Conservation (phyloP, 106 monocot species). For the Dioscorea zingiberensis region DNA sequence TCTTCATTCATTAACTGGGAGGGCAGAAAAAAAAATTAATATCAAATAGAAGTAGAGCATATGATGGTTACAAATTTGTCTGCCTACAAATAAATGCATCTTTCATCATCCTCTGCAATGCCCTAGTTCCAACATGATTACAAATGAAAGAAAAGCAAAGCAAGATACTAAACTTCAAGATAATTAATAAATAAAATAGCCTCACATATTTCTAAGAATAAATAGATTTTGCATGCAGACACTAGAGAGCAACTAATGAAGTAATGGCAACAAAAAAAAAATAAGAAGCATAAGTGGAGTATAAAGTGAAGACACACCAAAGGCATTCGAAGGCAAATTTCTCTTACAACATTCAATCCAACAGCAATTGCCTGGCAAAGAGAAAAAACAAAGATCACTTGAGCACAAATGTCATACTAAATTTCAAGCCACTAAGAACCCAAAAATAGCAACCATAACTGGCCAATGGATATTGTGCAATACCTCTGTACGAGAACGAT, state of each 20-base stretch:
- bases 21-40: not conserved
- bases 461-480: not conserved
- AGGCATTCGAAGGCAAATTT: conserved; percentile 91
- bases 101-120: too few relatives aligned
- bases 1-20: conserved; percentile 93
- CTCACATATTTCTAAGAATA: too few relatives aligned
- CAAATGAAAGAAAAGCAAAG: too few relatives aligned
- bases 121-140: too few relatives aligned
- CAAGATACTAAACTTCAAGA: too few relatives aligned
- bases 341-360: conserved; percentile 87
- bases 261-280: not conserved
- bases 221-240: too few relatives aligned
- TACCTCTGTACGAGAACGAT: conserved; percentile 90
- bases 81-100: too few relatives aligned
- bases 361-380: conserved; percentile 78
- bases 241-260: too few relatives aligned
- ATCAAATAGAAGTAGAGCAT: too few relatives aligned
- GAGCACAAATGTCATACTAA: not conserved
- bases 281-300: not conserved
- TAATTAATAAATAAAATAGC: too few relatives aligned
- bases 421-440: conserved; percentile 4
- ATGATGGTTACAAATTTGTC: too few relatives aligned
- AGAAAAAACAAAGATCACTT: not conserved
- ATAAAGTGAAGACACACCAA: conserved; percentile 38
- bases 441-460: not conserved